Evolutionary conservation across 352 stramenopile species (phyloP), one percentile per base, ranked within the genome.

Genomic region (Pseudoperonospora humuli): DNA sequence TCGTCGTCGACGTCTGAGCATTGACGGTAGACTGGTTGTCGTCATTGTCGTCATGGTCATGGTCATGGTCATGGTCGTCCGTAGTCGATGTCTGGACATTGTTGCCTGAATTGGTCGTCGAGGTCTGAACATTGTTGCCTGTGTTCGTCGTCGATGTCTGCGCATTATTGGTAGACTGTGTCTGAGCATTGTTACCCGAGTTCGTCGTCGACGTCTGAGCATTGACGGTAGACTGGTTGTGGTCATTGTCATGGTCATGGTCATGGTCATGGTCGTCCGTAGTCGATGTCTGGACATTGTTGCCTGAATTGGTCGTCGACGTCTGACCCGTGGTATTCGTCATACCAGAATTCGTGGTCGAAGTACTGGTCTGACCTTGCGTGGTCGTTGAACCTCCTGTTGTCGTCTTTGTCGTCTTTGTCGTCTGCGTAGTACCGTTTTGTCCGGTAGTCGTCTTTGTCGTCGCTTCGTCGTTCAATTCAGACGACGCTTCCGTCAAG

Each of bases 401-500:
- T 7, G 44, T 54, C n/a, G 54, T 62, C 18, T 34, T 57, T 7
- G 39, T 56, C 7, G 32, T 56, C n/a, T 44, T 50, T 7, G 31
- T 54, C 33, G 33, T 49, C 35, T 47, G 28, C 32, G 21, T 44
- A 31, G 1, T 45, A 50, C 10, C 48, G 14, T 10, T 42, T 13
- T 38, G 56, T 5, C 36, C 55, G 8, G 53, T 45, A 5, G 25
- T 53, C 7, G 42, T 57, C 20, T 24, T 52, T 36, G 25, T 53
- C 7, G 42, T 57, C 20, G 29, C 50, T 36, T 57, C 21, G 19
- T 39, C 46, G 29, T 38, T 55, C 31, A 42, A 46, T 17, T 45
- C 45, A 19, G 56, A 50, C 14, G 51, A 49, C 20, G 56, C 56
- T 26, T 61, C 51, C 5, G 51, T 51, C 10, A 66, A 7, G 7